phyloP scores from a whole-genome alignment of 306 rosid species.

The Cicer arietinum region DNA sequence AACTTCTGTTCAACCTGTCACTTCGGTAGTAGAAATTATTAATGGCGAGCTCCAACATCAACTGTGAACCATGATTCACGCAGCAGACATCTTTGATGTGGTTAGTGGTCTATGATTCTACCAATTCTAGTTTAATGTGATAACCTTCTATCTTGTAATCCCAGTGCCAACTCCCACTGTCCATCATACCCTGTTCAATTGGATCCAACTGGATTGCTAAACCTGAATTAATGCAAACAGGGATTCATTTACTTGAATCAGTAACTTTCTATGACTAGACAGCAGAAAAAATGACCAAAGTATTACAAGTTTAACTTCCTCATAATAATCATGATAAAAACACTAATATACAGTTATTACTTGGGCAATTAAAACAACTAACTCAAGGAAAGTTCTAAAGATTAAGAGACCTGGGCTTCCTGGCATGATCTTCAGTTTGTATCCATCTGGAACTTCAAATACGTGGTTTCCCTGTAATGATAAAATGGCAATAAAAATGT shows the following conservation, averaged over 20 bases:
- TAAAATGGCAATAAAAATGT: constrained; percentile 39
- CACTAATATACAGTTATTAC: background rate
- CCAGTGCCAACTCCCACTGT: constrained; percentile 92
- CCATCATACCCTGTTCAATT: constrained; percentile 63
- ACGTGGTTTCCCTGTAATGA: constrained; percentile 79
- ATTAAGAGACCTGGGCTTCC: constrained; percentile 64
- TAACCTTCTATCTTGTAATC: constrained; percentile 69
- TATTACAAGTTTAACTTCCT: constrained; percentile 10
- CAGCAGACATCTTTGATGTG: constrained; percentile 40
- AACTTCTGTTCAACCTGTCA: constrained; percentile 74
- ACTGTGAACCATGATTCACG: constrained; percentile 90
- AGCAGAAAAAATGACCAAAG: constrained; percentile 11
- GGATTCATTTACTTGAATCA: constrained; percentile 21
- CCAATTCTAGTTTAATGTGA: constrained; percentile 69
- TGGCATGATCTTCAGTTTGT: constrained; percentile 67
- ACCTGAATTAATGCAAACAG: constrained; percentile 55
- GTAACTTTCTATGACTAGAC: constrained; percentile 18
- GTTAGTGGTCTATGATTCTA: constrained; percentile 55
- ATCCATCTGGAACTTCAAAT: constrained; percentile 90
- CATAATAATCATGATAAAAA: constrained; percentile 33
- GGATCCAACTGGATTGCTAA: constrained; percentile 58
- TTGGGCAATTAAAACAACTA: constrained; percentile 12
- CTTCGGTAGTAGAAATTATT: constrained; percentile 41
- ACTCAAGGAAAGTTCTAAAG: constrained; percentile 35
- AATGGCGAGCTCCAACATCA: constrained; percentile 50